Conservation (phyloP, 208 protist species). For the Kentomonas sorsogonicus region DNA sequence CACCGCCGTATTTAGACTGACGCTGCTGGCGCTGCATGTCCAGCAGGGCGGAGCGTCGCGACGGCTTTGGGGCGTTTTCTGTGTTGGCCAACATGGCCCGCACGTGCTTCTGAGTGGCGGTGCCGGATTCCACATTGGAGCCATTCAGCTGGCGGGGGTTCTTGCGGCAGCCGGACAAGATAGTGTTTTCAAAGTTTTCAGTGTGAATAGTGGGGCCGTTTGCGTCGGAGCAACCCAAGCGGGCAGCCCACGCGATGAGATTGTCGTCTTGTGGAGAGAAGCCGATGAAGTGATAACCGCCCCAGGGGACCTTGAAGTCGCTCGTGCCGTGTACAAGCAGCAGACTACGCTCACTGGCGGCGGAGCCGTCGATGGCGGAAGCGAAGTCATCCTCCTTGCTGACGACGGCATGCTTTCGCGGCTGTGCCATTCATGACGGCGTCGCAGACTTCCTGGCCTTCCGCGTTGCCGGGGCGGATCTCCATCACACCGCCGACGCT, state of each 20-base stretch:
- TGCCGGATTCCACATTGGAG: too few species aligned
- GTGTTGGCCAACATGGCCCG: too few species aligned
- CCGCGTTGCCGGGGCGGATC: conserved; percentile 45
- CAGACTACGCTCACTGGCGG: conserved; percentile 42
- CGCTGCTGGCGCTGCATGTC: too few species aligned
- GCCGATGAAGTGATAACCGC: conserved; percentile 37
- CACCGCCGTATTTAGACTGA: too few species aligned
- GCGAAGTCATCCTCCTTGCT: too few species aligned
- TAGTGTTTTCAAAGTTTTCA: conserved; percentile 34
- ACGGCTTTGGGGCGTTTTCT: too few species aligned
- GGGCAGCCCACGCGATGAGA: conserved; percentile 30
- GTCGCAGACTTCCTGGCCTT: conserved; percentile 37
- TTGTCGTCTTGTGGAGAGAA: conserved; percentile 45
- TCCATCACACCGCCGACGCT: conserved; percentile 63
- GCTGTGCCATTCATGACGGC: conserved; percentile 13
- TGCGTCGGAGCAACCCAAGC: conserved; percentile 27
- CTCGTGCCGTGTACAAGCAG: conserved; percentile 67
- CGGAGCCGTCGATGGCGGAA: too few species aligned
- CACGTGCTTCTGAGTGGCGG: neutral
- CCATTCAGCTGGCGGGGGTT: too few species aligned
- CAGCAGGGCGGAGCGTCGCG: too few species aligned
- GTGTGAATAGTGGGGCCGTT: conserved; percentile 35
- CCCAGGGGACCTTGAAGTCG: conserved; percentile 61
- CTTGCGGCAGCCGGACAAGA: too few species aligned
- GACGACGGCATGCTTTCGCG: neutral